Evolutionary conservation across 2,329 filamentous ascomycete species (phyloP).

Genomic region (Chrysoporthe puriensis): DNA sequence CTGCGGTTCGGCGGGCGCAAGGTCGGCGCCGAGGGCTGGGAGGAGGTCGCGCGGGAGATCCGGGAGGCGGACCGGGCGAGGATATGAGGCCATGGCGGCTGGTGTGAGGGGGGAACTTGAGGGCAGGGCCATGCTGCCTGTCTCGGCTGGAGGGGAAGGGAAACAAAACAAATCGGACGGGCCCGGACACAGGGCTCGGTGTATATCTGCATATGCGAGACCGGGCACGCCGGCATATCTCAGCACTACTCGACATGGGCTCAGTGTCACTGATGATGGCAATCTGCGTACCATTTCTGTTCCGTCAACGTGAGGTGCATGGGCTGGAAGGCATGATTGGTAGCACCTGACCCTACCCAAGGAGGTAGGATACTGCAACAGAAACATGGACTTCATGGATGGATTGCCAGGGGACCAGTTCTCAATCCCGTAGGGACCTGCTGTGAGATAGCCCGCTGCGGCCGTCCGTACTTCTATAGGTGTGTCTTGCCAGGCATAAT

Average conservation of each 20-base stretch:
- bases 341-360: background rate
- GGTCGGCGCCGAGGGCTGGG: constrained; percentile 59
- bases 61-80: constrained; percentile 53
- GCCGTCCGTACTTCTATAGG: background rate
- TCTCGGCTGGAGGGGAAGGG: background rate
- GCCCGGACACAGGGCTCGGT: background rate
- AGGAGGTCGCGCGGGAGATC: constrained; percentile 53
- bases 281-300: background rate
- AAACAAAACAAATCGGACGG: background rate
- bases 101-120: background rate
- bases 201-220: constrained; percentile 11
- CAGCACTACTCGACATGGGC: background rate
- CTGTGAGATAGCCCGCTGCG: background rate
- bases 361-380: background rate
- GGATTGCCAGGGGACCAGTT: background rate
- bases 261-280: background rate
- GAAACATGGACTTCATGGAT: background rate
- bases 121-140: background rate
- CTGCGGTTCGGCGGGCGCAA: constrained; percentile 68
- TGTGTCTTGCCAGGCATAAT: too few species aligned
- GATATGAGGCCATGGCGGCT: constrained; percentile 44
- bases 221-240: background rate
- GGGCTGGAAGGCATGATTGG: background rate
- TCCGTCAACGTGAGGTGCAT: background rate
- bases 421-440: background rate